These are phyloP conservation scores for Aspergillus carlsbadensis DNA, from an alignment of 495 filamentous ascomycete genomes.

Conservation along the genomic window DNA sequence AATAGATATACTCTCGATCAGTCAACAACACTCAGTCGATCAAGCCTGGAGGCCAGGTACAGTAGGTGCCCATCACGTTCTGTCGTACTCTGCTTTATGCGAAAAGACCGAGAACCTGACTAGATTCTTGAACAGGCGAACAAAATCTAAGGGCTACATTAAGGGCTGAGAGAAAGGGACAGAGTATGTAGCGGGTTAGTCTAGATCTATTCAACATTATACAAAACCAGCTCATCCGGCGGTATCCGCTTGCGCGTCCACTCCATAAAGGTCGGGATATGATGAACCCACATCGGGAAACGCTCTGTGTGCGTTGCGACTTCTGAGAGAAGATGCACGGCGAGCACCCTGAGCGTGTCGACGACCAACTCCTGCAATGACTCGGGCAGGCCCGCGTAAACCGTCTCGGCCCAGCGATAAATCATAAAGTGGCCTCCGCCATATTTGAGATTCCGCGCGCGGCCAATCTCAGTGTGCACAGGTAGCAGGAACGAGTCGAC, in stretches of 20 bases:
- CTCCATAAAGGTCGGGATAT: neutral
- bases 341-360: neutral
- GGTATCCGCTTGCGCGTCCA: neutral
- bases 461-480: constrained; percentile 1
- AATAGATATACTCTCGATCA: too few species aligned
- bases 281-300: neutral
- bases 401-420: constrained; percentile 18
- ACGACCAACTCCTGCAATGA: constrained; percentile 9
- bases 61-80: too few species aligned
- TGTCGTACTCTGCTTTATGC: too few species aligned
- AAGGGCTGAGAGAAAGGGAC: too few species aligned
- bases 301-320: neutral
- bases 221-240: neutral
- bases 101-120: too few species aligned
- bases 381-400: constrained; percentile 17
- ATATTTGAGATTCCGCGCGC: neutral
- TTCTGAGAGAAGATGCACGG: neutral
- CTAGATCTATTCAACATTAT: neutral
- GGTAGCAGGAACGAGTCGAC: constrained; percentile 56
- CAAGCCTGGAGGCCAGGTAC: too few species aligned
- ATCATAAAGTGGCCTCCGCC: constrained; percentile 5
- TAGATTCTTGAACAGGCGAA: too few species aligned
- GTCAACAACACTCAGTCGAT: too few species aligned
- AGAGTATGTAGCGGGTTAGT: too few species aligned
- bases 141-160: too few species aligned